A percentile compares a stretch with the other conserved stretches of the same genome.
Evolutionary conservation across 495 filamentous ascomycete species (phyloP).

Genomic region (Parathielavia hyrcaniae): DNA sequence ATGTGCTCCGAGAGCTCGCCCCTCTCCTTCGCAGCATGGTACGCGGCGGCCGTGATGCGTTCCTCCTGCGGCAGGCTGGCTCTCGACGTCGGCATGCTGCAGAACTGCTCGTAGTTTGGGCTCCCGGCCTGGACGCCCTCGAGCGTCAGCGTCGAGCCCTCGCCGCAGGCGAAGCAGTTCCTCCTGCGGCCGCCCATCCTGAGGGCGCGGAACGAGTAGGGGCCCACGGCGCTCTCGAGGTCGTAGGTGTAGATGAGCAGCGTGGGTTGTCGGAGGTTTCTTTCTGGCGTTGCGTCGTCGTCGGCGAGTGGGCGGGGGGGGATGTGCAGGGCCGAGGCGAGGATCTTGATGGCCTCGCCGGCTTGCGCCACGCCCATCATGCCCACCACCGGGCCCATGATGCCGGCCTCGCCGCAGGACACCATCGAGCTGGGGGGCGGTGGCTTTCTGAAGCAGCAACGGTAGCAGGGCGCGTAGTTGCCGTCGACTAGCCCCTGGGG

Average conservation of each 20-base stretch:
- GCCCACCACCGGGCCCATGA: constrained; percentile 87
- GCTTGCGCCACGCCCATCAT: constrained; percentile 92
- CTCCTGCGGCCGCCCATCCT: constrained; percentile 59
- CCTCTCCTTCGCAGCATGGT: constrained; percentile 30
- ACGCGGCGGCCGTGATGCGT: constrained; percentile 56
- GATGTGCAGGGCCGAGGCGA: constrained; percentile 42
- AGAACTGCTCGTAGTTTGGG: constrained; percentile 75
- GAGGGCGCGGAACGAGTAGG: constrained; percentile 66
- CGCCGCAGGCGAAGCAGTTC: constrained; percentile 71
- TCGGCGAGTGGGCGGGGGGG: constrained; percentile 10
- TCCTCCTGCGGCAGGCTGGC: constrained; percentile 48
- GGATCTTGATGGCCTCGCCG: constrained; percentile 77
- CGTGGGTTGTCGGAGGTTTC: constrained; percentile 32
- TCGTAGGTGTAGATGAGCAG: constrained; percentile 70
- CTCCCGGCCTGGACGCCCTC: constrained; percentile 56
- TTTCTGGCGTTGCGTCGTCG: not conserved
- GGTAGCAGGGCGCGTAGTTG: constrained; percentile 69
- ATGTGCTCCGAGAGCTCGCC: constrained; percentile 39
- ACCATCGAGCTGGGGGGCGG: constrained; percentile 71
- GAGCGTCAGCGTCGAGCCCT: constrained; percentile 50
- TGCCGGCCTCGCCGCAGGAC: constrained; percentile 85
- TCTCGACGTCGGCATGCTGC: constrained; percentile 40
- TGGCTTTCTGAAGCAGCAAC: constrained; percentile 84
- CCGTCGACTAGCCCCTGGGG: constrained; percentile 36
- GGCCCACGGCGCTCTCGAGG: constrained; percentile 30